Conservation (phyloP, 2,329 filamentous ascomycete species). For the Ophiostoma montium region DNA sequence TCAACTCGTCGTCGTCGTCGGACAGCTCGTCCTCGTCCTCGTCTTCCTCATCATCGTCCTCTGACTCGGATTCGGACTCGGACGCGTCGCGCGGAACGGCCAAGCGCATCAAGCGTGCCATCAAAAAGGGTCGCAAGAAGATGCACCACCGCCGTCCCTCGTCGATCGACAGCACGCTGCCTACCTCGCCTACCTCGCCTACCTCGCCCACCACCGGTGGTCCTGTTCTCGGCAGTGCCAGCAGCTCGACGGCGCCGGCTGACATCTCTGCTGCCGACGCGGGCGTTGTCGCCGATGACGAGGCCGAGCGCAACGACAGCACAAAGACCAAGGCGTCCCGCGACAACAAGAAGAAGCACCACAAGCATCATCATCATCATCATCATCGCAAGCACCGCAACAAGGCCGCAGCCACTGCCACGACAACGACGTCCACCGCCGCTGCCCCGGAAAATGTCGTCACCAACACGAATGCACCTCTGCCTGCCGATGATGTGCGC, state of each 20-base stretch:
- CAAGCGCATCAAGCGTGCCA: slow-evolving; percentile 49
- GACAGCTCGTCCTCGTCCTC: slow-evolving; percentile 31
- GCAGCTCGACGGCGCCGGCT: neutral
- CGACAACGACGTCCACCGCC: neutral
- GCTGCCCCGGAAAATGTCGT: neutral
- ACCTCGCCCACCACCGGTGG: neutral
- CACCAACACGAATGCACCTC: neutral
- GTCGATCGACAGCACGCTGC: slow-evolving; percentile 20
- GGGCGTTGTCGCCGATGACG: slow-evolving; percentile 13
- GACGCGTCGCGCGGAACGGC: slow-evolving; percentile 32
- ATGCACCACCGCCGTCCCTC: slow-evolving; percentile 34
- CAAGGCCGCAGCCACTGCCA: neutral
- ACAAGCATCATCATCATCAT: slow-evolving; percentile 15
- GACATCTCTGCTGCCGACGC: neutral
- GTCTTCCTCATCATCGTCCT: slow-evolving; percentile 28
- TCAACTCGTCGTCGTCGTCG: slow-evolving; percentile 31
- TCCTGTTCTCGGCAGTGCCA: neutral
- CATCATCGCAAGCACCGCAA: neutral
- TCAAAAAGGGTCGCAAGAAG: slow-evolving; percentile 41
- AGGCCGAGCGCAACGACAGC: slow-evolving; percentile 12
- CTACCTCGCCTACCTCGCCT: neutral
- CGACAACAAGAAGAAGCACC: slow-evolving; percentile 25
- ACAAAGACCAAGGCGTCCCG: slow-evolving; percentile 8
- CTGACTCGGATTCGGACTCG: slow-evolving; percentile 30
- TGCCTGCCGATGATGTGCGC: slow-evolving; percentile 14